Percentiles rank a stretch among this genome's conserved stretches.
Evolutionary conservation across 2,329 filamentous ascomycete genomes (phyloP).

Genomic region (Cryphonectria naterciae): DNA sequence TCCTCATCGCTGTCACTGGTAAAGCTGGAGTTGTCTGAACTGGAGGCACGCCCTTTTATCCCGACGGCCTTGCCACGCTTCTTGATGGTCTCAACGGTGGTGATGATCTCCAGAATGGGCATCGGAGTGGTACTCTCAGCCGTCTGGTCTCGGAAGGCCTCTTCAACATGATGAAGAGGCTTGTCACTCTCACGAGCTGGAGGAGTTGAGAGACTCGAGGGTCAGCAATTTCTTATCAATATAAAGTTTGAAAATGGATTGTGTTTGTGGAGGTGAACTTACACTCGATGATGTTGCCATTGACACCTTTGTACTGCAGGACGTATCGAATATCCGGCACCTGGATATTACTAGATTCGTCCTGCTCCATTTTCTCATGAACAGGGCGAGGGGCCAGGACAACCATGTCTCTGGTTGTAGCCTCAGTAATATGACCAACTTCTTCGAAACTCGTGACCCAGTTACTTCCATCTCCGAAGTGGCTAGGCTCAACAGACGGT

Average conservation of each 20-base stretch:
- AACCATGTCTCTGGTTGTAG: slow-evolving; percentile 27
- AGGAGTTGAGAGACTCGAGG: neutral
- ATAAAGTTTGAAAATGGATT: neutral
- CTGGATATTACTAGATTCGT: slow-evolving; percentile 26
- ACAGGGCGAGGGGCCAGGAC: neutral
- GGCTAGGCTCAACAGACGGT: too few species aligned
- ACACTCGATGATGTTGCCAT: slow-evolving; percentile 43
- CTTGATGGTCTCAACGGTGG: slow-evolving; percentile 38
- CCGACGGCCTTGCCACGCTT: slow-evolving; percentile 18
- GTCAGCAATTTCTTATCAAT: neutral
- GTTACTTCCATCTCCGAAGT: slow-evolving; percentile 34
- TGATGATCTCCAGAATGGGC: slow-evolving; percentile 50
- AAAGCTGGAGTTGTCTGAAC: slow-evolving; percentile 2
- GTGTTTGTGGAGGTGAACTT: slow-evolving; percentile 28
- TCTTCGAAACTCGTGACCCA: slow-evolving; percentile 43
- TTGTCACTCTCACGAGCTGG: slow-evolving; percentile 44
- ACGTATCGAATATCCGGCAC: slow-evolving; percentile 48
- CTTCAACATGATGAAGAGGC: slow-evolving; percentile 40
- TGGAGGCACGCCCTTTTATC: neutral
- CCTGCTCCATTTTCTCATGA: neutral
- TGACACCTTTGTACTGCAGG: slow-evolving; percentile 43
- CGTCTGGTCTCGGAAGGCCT: neutral
- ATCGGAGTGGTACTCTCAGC: slow-evolving; percentile 38
- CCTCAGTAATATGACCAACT: slow-evolving; percentile 29
- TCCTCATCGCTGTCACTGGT: slow-evolving; percentile 23